Evolutionary conservation across 2,329 filamentous ascomycete genomes (phyloP).

Genomic region (Fusarium agapanthi): DNA sequence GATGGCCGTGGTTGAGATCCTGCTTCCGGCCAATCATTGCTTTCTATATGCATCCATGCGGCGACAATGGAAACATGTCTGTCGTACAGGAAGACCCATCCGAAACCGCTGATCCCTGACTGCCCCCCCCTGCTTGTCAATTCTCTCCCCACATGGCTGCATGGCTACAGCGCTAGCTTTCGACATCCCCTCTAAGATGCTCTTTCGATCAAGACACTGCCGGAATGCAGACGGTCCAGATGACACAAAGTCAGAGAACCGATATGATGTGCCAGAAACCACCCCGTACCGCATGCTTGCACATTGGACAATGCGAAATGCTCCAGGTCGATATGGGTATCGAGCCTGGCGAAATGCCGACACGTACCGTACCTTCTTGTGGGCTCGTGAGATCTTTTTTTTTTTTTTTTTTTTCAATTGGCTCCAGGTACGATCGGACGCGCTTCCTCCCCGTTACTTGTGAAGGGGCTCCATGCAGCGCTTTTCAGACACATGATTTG

Average conservation of each 20-base stretch:
- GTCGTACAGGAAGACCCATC: conserved; percentile 41
- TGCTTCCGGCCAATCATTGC: conserved; percentile 35
- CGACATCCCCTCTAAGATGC: conserved; percentile 25
- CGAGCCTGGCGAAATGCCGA: conserved; percentile 27
- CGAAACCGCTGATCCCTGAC: conserved; percentile 37
- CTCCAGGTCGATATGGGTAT: not conserved
- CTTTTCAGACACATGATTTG: conserved; percentile 47
- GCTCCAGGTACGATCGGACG: conserved; percentile 39
- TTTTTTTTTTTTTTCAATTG: conserved; percentile 31
- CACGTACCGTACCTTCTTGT: conserved; percentile 20
- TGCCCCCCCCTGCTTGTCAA: conserved; percentile 35
- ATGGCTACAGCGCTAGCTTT: conserved; percentile 32
- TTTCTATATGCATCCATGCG: conserved; percentile 34
- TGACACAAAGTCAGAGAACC: conserved; percentile 8
- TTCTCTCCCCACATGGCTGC: conserved; percentile 41
- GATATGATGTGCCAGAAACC: not conserved
- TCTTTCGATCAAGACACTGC: conserved; percentile 17
- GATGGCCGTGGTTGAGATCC: conserved; percentile 29
- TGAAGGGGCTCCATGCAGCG: conserved; percentile 39
- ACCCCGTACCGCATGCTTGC: conserved; percentile 14
- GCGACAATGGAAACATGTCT: conserved; percentile 44
- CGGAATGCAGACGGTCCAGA: conserved; percentile 4
- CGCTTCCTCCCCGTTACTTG: conserved; percentile 33
- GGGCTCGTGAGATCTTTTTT: conserved; percentile 31
- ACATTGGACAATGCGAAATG: not conserved